Conservation (phyloP, 768 basidiomycete species). For the Russula sp. region DNA sequence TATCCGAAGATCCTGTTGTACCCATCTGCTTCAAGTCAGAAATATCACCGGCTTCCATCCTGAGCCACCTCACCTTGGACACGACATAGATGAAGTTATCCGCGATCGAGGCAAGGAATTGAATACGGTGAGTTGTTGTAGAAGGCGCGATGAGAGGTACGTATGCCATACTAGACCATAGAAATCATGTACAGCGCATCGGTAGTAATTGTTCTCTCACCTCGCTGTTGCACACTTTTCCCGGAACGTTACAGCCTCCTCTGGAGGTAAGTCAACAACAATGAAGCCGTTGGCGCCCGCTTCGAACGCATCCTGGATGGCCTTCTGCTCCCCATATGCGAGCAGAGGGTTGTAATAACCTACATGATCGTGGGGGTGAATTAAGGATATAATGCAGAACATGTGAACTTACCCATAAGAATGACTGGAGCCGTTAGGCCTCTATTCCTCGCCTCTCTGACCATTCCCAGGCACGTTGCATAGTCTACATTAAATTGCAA, state of each 20-base stretch:
- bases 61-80: slow-evolving; percentile 66
- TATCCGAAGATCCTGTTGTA: slow-evolving; percentile 87
- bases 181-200: slow-evolving; percentile 13
- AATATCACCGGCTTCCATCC: not conserved
- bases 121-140: slow-evolving; percentile 81
- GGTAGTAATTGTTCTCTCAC: slow-evolving; percentile 47
- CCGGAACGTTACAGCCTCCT: slow-evolving; percentile 90
- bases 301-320: slow-evolving; percentile 82
- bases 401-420: slow-evolving; percentile 73
- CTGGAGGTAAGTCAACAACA: slow-evolving; percentile 95
- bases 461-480: slow-evolving; percentile 62
- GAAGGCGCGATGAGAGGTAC: slow-evolving; percentile 95
- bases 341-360: slow-evolving; percentile 98
- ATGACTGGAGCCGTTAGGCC: slow-evolving; percentile 84
- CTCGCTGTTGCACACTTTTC: slow-evolving; percentile 76
- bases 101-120: slow-evolving; percentile 88
- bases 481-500: slow-evolving; percentile 80
- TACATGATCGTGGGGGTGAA: slow-evolving; percentile 36
- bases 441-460: slow-evolving; percentile 74
- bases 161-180: slow-evolving; percentile 73
- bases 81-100: slow-evolving; percentile 98
- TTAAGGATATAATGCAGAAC: not conserved
- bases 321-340: slow-evolving; percentile 92
- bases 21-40: slow-evolving; percentile 69
- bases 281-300: slow-evolving; percentile 98